Evolutionary conservation across 306 rosid genomes (phyloP).

Genomic region (Rubus parviflorus): DNA sequence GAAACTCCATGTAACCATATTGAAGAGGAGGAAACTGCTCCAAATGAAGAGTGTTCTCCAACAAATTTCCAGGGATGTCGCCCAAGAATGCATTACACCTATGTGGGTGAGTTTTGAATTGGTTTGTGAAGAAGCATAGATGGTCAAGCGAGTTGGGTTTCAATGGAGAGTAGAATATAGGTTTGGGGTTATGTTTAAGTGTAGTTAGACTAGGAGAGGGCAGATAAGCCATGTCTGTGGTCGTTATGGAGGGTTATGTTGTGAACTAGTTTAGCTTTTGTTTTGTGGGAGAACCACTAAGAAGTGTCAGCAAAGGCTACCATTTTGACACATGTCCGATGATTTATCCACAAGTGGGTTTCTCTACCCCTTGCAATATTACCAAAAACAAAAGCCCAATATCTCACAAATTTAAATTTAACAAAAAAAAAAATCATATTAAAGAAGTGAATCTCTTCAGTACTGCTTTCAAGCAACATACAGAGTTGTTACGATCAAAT

Average conservation of each 20-base stretch:
- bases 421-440: background rate
- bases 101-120: conserved; percentile 26
- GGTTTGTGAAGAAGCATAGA: conserved; percentile 42
- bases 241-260: conserved; percentile 7
- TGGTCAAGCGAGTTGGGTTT: conserved; percentile 33
- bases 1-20: conserved; percentile 52
- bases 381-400: background rate
- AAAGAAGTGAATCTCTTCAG: background rate
- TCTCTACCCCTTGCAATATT: background rate
- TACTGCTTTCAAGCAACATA: background rate
- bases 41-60: conserved; percentile 39
- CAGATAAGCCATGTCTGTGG: conserved; percentile 57
- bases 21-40: conserved; percentile 58
- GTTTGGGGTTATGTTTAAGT: conserved; percentile 41
- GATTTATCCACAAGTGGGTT: conserved; percentile 42
- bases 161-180: conserved; percentile 31
- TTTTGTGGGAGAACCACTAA: conserved; percentile 6
- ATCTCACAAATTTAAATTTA: background rate
- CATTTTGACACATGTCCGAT: conserved; percentile 38
- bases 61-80: conserved; percentile 37
- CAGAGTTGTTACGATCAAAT: background rate
- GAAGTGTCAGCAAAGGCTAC: conserved; percentile 36
- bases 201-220: conserved; percentile 50
- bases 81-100: conserved; percentile 59
- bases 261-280: background rate